phyloP scores from a whole-genome alignment of 2,329 filamentous ascomycete species.

The Madurella mycetomatis region DNA sequence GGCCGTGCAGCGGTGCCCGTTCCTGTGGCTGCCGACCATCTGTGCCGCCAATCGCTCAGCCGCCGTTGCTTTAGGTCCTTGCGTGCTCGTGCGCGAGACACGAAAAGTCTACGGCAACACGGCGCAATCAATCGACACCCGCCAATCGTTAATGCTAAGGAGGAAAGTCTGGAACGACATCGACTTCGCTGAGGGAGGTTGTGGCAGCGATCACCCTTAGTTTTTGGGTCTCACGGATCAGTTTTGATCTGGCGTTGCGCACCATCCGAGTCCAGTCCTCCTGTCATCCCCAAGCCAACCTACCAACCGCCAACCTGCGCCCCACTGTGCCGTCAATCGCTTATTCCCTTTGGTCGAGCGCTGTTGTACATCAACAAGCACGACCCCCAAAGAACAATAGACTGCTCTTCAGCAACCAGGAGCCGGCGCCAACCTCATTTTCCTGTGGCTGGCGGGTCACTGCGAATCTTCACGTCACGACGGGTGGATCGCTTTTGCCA shows the following conservation, averaged over 20 bases:
- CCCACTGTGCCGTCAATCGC: conserved; percentile 26
- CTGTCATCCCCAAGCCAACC: conserved; percentile 23
- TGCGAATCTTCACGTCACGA: conserved; percentile 3
- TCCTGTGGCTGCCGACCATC: conserved; percentile 11
- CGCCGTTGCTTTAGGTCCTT: conserved; percentile 10
- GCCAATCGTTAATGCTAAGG: conserved; percentile 19
- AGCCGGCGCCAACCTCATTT: background rate
- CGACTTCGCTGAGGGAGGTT: background rate
- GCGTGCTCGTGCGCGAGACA: conserved; percentile 17
- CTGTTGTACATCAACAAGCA: conserved; percentile 23
- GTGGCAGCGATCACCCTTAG: too few species aligned
- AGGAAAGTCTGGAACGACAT: background rate
- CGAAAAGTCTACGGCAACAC: conserved; percentile 6
- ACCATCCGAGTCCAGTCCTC: background rate
- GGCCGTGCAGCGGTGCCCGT: conserved; percentile 16
- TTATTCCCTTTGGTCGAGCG: conserved; percentile 13
- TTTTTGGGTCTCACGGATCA: too few species aligned
- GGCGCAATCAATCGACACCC: conserved; percentile 4
- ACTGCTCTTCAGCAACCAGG: conserved; percentile 17
- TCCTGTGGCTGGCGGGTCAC: conserved; percentile 20
- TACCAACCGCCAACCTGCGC: conserved; percentile 19
- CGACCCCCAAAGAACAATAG: conserved; percentile 8
- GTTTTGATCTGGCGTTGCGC: too few species aligned
- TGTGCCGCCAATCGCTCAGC: conserved; percentile 11
- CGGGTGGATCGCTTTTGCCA: conserved; percentile 2